Evolutionary conservation across 129 eudicot genomes (phyloP).

Genomic region (Saussurea involucrata): DNA sequence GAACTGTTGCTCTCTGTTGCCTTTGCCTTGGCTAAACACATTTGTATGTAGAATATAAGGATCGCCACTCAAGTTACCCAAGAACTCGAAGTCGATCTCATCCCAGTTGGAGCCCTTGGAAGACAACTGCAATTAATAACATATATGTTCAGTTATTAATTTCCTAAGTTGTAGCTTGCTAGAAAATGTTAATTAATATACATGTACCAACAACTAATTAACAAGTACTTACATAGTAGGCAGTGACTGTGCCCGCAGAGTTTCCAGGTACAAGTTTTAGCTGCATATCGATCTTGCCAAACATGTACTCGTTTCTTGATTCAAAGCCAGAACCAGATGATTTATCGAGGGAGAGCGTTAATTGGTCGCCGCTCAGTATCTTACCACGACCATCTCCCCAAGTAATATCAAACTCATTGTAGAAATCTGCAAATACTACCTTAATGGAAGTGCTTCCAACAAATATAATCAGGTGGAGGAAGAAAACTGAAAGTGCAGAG

Average conservation of each 20-base stretch:
- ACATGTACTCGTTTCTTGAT: conserved; percentile 54
- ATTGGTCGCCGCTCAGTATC: conserved; percentile 37
- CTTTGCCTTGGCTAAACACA: conserved; percentile 55
- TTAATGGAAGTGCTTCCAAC: neutral
- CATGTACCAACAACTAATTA: no score
- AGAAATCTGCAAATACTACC: conserved; percentile 34
- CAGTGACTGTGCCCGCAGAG: conserved; percentile 72
- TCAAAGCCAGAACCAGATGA: conserved; percentile 58
- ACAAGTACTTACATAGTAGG: conserved; percentile 37
- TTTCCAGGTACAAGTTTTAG: conserved; percentile 66
- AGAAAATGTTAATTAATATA: no score
- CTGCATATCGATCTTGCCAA: conserved; percentile 63
- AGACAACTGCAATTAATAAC: conserved; percentile 33
- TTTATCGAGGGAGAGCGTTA: conserved; percentile 55
- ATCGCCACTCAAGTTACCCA: conserved; percentile 58
- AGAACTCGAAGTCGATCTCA: conserved; percentile 61
- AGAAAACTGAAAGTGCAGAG: neutral
- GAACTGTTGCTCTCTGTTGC: conserved; percentile 54
- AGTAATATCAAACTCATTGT: conserved; percentile 52
- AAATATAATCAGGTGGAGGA: neutral
- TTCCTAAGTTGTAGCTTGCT: no score
- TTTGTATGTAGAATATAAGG: conserved; percentile 59
- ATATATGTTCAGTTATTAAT: no score
- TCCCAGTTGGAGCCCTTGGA: conserved; percentile 51
- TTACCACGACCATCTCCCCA: conserved; percentile 70